These are phyloP conservation scores for Lycium ferocissimum DNA, from an alignment of 257 asterid species.

Conservation along the genomic window DNA sequence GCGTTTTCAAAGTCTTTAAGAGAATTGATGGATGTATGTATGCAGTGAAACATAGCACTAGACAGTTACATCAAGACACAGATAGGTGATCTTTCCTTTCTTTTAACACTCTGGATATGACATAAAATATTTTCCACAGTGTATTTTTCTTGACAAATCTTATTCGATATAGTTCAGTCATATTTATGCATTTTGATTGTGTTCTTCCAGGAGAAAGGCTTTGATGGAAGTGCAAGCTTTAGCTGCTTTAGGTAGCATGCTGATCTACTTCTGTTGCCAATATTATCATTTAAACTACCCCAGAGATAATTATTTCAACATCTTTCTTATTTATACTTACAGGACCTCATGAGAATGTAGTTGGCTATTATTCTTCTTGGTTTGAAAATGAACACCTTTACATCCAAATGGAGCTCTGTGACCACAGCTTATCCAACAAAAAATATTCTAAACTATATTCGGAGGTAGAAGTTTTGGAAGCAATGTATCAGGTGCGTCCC, in stretches of 20 bases:
- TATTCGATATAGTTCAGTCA: background rate
- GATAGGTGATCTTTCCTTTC: constrained; percentile 60
- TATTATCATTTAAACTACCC: background rate
- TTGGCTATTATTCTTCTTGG: constrained; percentile 88
- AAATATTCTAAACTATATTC: constrained; percentile 52
- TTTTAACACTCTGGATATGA: constrained; percentile 24
- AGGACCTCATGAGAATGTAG: constrained; percentile 86
- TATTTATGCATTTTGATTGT: constrained; percentile 28
- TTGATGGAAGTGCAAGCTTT: constrained; percentile 98
- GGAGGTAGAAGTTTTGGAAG: constrained; percentile 68
- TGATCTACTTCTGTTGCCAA: background rate
- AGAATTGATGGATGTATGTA: constrained; percentile 94
- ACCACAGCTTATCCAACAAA: constrained; percentile 69
- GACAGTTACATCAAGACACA: constrained; percentile 69
- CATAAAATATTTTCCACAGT: background rate
- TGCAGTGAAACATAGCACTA: constrained; percentile 83
- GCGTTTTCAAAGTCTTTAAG: constrained; percentile 83
- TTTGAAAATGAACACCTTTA: constrained; percentile 86
- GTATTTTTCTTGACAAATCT: background rate
- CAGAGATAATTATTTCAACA: background rate
- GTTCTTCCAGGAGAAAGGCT: constrained; percentile 75
- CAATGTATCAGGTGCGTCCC: constrained; percentile 75
- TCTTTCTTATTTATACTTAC: constrained; percentile 38
- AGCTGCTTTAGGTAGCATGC: constrained; percentile 77
- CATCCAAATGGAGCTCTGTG: constrained; percentile 95